A percentile compares a stretch with the other conserved stretches of the same genome.
Conservation (phyloP, 2,329 filamentous ascomycete species). For the Aspergillus pseudoviridinutans region DNA sequence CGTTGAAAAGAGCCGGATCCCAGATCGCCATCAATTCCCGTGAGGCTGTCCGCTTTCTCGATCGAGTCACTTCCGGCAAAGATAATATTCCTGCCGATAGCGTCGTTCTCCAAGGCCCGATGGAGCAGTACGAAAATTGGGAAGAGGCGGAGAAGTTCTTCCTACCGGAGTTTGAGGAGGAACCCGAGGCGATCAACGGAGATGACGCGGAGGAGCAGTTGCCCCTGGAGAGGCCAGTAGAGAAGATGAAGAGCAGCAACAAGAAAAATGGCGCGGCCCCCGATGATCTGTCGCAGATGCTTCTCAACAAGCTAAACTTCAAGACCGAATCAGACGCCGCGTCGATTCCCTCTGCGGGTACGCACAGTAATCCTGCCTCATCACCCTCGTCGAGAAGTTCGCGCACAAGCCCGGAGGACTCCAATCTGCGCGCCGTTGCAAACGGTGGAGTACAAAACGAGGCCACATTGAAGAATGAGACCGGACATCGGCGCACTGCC, state of each 20-base stretch:
- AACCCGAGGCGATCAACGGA: constrained; percentile 24
- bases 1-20: constrained; percentile 43
- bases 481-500: constrained; percentile 28
- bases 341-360: constrained; percentile 40
- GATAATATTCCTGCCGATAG: constrained; percentile 41
- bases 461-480: constrained; percentile 16
- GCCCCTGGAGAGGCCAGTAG: constrained; percentile 15
- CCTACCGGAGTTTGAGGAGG: constrained; percentile 42
- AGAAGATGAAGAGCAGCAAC: constrained; percentile 17
- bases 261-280: constrained; percentile 21
- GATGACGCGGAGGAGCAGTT: constrained; percentile 14
- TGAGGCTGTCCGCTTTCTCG: constrained; percentile 50
- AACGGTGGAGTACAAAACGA: constrained; percentile 20
- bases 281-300: constrained; percentile 45
- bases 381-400: constrained; percentile 44
- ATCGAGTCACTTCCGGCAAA: constrained; percentile 47
- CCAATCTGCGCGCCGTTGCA: constrained; percentile 22
- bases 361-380: constrained; percentile 41
- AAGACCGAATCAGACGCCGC: constrained; percentile 38
- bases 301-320: constrained; percentile 46
- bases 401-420: constrained; percentile 43
- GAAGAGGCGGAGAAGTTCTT: constrained; percentile 44
- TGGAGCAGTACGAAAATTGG: constrained; percentile 47
- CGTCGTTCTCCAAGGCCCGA: constrained; percentile 46
- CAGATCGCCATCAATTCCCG: constrained; percentile 49